A percentile compares a stretch with the other conserved stretches of the same genome.
phyloP scores from a whole-genome alignment of 805 yeast species.

The Zygotorulaspora danielsina region DNA sequence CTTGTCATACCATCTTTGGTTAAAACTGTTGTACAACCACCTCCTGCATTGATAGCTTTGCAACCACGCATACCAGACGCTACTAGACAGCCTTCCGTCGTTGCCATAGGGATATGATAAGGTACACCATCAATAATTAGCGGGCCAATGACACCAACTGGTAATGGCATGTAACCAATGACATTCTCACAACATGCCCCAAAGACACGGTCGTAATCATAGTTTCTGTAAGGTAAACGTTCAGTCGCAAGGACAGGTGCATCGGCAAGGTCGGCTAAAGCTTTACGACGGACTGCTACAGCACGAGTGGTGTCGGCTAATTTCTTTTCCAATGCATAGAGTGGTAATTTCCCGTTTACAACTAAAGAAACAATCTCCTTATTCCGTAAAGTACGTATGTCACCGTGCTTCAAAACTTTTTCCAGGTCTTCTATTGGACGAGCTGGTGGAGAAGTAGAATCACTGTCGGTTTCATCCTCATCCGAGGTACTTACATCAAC shows the following conservation, averaged over 20 bases:
- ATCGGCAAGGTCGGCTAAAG: conserved; percentile 78
- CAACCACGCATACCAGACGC: conserved; percentile 99
- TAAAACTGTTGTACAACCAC: conserved; percentile 88
- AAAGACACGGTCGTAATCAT: conserved; percentile 92
- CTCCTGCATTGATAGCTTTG: conserved; percentile 95
- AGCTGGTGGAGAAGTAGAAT: conserved; percentile 35
- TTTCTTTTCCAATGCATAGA: conserved; percentile 92
- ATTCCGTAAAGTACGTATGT: conserved; percentile 59
- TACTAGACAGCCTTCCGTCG: conserved; percentile 97
- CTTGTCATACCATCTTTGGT: conserved; percentile 98
- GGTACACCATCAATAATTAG: conserved; percentile 83
- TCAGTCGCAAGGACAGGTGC: conserved; percentile 73
- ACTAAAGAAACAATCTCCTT: conserved; percentile 73
- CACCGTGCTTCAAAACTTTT: conserved; percentile 63
- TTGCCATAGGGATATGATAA: conserved; percentile 95
- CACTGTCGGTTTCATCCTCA: conserved; percentile 34
- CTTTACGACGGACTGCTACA: conserved; percentile 85
- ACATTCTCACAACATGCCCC: conserved; percentile 99
- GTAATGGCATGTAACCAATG: conserved; percentile 92
- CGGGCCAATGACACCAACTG: conserved; percentile 98
- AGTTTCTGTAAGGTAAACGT: conserved; percentile 72
- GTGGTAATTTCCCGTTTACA: conserved; percentile 72
- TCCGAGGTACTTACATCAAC: conserved; percentile 17
- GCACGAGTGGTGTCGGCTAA: conserved; percentile 87
- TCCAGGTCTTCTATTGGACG: conserved; percentile 63